Evolutionary conservation across 2,329 filamentous ascomycete genomes (phyloP).

Genomic region (Calonectria naviculata): DNA sequence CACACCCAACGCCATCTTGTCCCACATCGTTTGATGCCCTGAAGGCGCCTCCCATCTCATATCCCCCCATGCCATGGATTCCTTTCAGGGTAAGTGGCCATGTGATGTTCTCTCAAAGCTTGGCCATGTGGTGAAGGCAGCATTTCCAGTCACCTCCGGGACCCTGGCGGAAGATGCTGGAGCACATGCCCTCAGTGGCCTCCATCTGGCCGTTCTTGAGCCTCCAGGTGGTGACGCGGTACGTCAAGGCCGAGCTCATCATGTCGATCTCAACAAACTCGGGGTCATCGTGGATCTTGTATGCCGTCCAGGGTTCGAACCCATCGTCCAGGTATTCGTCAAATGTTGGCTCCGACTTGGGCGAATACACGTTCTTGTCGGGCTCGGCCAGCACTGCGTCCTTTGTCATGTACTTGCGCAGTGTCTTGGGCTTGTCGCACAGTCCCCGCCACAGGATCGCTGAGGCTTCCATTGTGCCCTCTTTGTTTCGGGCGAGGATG

Average conservation of each 20-base stretch:
- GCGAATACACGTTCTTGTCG: constrained; percentile 44
- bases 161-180: constrained; percentile 47
- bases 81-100: not conserved
- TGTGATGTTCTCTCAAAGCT: constrained; percentile 21
- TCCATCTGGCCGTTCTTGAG: constrained; percentile 43
- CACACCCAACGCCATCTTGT: not conserved
- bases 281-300: constrained; percentile 48
- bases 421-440: constrained; percentile 45
- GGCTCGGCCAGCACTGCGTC: constrained; percentile 47
- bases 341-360: constrained; percentile 44
- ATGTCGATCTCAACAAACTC: constrained; percentile 52
- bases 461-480: constrained; percentile 48
- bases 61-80: not conserved
- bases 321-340: constrained; percentile 46
- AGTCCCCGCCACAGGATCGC: constrained; percentile 49
- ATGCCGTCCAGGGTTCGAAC: constrained; percentile 49
- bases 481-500: constrained; percentile 49
- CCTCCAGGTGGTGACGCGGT: constrained; percentile 47
- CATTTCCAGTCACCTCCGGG: constrained; percentile 49
- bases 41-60: not conserved
- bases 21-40: not conserved
- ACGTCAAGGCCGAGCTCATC: constrained; percentile 47
- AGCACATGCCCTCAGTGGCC: constrained; percentile 48
- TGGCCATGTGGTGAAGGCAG: constrained; percentile 48
- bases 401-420: constrained; percentile 48